Base-by-base conservation (phyloP, 192 early-diverging fungal species). In the Coemansia sp. region DNA sequence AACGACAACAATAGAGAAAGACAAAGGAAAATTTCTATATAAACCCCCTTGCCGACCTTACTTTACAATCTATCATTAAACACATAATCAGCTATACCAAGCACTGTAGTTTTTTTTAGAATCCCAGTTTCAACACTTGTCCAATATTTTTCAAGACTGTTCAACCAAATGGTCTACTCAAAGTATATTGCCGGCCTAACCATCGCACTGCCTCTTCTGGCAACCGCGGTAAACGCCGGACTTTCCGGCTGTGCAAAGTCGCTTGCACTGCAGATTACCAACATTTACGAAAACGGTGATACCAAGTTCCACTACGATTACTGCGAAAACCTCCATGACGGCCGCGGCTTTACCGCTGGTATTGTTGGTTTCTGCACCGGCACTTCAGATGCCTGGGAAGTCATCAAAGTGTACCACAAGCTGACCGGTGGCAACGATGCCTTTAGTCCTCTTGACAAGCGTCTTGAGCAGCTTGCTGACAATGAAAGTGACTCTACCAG, bases 341-440 rank as follows among this genome's bases (percentile, higher is more conserved):
- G 77, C 22, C 64, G 83, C n/a, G 86, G 79, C 8, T 87, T 70
- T 48, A 76, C 81, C 11, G 73, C 67, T 33, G 86, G 86, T 18
- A 83, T 87, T 61, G 83, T 81, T 4, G 83, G 81, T 2, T 87
- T 87, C 69, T 83, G 78, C 43, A 81, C 86, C 38, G 65, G 61
- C 39, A 75, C 72, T 6, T 67, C 69, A 4, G 72, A 73, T 35
- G 69, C 54, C n/a, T 71, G 68, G 69, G 54, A 75, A 12, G 68
- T 76, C 0, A 70, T 75, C 32, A 34, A 71, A 8, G 59, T 34
- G 14, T 79, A 74, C 43, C 68, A 66, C 61, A 37, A 65, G 35
- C 56, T 64, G 2, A 68, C 76, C 8, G 67, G 64, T 5, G 68
- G 75, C 39, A 56, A 60, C 11, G 66, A 73, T n/a, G 79, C 84